phyloP scores from a whole-genome alignment of 192 early-diverging fungal species.

The Umbelopsis vinacea region DNA sequence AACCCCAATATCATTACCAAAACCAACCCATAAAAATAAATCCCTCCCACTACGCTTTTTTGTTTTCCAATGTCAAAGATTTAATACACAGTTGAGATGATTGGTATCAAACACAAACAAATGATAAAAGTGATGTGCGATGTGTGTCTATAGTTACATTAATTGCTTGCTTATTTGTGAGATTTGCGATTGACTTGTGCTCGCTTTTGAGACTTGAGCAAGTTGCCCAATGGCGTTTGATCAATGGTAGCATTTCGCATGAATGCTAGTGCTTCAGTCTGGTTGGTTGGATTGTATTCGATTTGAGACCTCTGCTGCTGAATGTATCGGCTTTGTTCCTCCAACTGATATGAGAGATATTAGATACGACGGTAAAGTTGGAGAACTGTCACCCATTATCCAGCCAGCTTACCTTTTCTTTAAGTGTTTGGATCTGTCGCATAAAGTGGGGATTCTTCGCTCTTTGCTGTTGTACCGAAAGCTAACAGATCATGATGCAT shows the following conservation, averaged over 20 bases:
- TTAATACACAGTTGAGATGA: neutral
- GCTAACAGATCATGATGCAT: constrained; percentile 11
- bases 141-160: constrained; percentile 23
- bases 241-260: constrained; percentile 35
- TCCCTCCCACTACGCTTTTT: neutral
- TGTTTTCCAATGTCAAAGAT: neutral
- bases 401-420: constrained; percentile 71
- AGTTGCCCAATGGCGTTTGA: constrained; percentile 35
- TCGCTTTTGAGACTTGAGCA: constrained; percentile 35
- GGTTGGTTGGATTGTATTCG: constrained; percentile 65
- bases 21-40: neutral
- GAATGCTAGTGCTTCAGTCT: constrained; percentile 42
- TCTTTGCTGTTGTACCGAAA: constrained; percentile 81
- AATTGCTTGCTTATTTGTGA: constrained; percentile 5
- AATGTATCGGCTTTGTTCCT: constrained; percentile 80
- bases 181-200: constrained; percentile 17
- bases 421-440: constrained; percentile 77
- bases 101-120: constrained; percentile 20
- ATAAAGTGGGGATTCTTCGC: constrained; percentile 73
- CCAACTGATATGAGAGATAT: constrained; percentile 50
- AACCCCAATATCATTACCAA: neutral
- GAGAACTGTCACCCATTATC: neutral
- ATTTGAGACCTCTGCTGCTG: constrained; percentile 71
- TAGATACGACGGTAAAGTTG: neutral
- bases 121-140: constrained; percentile 14